Evolutionary conservation across 441 rosid genomes (phyloP).

Genomic region (Aleurites moluccanus): DNA sequence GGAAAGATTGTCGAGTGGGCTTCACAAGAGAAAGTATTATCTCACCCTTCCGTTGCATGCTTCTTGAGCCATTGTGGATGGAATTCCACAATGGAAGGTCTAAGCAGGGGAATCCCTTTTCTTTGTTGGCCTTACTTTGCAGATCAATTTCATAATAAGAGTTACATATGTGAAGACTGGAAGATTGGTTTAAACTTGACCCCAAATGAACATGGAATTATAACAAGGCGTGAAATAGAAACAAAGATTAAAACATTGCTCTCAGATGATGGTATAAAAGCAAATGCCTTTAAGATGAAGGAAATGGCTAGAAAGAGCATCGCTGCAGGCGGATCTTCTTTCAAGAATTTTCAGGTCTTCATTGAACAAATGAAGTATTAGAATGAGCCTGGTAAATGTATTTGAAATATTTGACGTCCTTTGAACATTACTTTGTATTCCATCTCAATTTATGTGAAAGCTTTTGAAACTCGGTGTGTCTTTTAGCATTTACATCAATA

Average conservation of each 20-base stretch:
- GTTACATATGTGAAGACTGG: slow-evolving; percentile 25
- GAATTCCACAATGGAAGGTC: slow-evolving; percentile 66
- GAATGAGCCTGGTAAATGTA: not conserved
- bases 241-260: slow-evolving; percentile 10
- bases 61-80: slow-evolving; percentile 77
- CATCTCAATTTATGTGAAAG: too few species aligned
- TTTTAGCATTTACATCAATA: too few species aligned
- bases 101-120: slow-evolving; percentile 26
- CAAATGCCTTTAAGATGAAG: slow-evolving; percentile 18
- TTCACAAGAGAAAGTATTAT: slow-evolving; percentile 61
- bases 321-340: slow-evolving; percentile 23
- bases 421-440: too few species aligned
- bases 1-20: slow-evolving; percentile 68
- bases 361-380: slow-evolving; percentile 1
- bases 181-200: slow-evolving; percentile 23
- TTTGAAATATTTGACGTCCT: too few species aligned
- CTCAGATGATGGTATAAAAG: slow-evolving; percentile 1
- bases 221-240: slow-evolving; percentile 20
- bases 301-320: slow-evolving; percentile 24
- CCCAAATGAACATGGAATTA: slow-evolving; percentile 18
- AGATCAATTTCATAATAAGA: slow-evolving; percentile 25
- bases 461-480: too few species aligned
- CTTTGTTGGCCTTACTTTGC: slow-evolving; percentile 27
- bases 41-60: slow-evolving; percentile 55
- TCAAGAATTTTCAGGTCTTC: slow-evolving; percentile 16